These are phyloP conservation scores for Laguncularia racemosa DNA, from an alignment of 345 rosid species.

Conservation along the genomic window DNA sequence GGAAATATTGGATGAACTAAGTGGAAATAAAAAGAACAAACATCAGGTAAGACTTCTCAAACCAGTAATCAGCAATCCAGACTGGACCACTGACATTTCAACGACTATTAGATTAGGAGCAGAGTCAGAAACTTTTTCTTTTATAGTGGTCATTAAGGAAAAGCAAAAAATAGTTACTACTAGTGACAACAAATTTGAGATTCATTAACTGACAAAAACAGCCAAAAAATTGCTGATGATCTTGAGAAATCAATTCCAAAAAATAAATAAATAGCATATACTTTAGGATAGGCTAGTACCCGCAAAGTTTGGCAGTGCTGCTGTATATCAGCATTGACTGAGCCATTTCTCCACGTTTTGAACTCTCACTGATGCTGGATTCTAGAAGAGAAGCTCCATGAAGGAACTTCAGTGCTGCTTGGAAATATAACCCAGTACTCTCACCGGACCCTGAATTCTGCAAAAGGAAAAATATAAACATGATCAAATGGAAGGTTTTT, in stretches of 20 bases:
- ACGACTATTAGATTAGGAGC: no score
- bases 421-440: conserved; percentile 74
- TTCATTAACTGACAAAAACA: no score
- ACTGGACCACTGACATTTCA: no score
- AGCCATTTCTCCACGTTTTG: conserved; percentile 62
- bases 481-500: neutral
- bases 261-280: neutral
- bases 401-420: conserved; percentile 94
- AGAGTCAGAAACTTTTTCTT: no score
- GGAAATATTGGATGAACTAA: no score
- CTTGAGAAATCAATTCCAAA: neutral
- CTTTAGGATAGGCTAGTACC: conserved; percentile 47
- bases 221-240: neutral
- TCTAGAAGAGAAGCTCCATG: conserved; percentile 75
- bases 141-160: no score
- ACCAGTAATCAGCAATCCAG: no score
- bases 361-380: conserved; percentile 52
- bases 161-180: no score
- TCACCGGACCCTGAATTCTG: conserved; percentile 65
- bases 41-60: no score
- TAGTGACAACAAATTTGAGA: no score
- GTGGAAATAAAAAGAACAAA: no score
- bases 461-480: conserved; percentile 10
- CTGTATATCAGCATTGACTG: conserved; percentile 58
- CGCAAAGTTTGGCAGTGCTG: conserved; percentile 92